Base-by-base conservation (phyloP, 1,284 basidiomycete species). In the Pseudomicrostroma phylloplanum region DNA sequence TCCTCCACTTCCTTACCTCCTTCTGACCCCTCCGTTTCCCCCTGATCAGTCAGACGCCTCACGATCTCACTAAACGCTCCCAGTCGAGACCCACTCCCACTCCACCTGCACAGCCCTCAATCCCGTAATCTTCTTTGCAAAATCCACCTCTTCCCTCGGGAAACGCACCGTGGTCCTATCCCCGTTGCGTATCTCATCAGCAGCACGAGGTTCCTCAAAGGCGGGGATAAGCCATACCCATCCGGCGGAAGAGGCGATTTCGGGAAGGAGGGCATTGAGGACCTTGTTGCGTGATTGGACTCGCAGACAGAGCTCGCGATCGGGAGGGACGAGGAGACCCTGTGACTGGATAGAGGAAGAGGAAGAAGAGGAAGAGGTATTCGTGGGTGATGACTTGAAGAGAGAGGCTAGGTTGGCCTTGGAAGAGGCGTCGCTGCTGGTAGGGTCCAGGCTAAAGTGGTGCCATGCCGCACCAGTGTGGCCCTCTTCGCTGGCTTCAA, bases 161-260 rank as follows among this genome's bases (percentile, higher is more conserved):
- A 79, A 66, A 1, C 65, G 30, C 23, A 76, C 49, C 55, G 59
- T 19, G 42, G 67, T 67, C 43, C 43, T 17, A 48, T 48, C 43
- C 43, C 21, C 21, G 6, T 13, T 48, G 6, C 43, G 3, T 4
- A 17, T 48, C 21, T 48, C 43, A 3, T 6, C 21, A 3, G 30
- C 30, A 36, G 30, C 3, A 36, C 30, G 30, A 36, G 69, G 67
- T 17, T 70, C 69, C 43, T 80, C 77, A 56, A 80, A 80, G 0
- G 70, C 61, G 0, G 79, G 79, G 36, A 80, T 75, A 63, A 80
- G 66, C 79, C 79, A 80, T 40, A 69, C 65, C 67, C 78, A 71
- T 4, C 79, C 78, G 1, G 77, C 70, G 0, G 72, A 63, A 54
- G 21, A 19, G 12, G 77, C 70, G 54, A 79, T 66, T 21, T 71